A percentile compares a stretch with the other conserved stretches of the same genome.
Evolutionary conservation across 163 green algal genomes (phyloP).

Genomic region (Scenedesmus sp.): DNA sequence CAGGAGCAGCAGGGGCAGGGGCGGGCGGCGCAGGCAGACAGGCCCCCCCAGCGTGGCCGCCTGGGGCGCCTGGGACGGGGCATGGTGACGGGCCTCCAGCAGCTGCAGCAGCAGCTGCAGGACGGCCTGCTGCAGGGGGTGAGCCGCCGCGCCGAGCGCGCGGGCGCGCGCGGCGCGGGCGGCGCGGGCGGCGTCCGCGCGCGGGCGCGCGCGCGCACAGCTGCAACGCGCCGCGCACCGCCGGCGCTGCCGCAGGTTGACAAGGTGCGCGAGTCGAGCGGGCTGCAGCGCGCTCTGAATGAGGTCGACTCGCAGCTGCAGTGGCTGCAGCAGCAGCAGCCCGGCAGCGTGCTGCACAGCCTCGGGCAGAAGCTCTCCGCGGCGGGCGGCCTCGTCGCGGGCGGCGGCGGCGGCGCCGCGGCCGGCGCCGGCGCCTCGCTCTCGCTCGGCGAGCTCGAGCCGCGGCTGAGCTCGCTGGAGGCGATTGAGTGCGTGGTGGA

Average conservation of each 20-base stretch:
- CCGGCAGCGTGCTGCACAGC: not conserved
- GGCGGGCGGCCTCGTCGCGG: not conserved
- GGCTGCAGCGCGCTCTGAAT: not conserved
- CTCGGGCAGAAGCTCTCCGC: constrained; percentile 8
- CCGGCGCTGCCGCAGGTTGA: constrained; percentile 7
- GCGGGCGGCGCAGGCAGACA: not conserved
- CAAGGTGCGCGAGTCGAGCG: constrained; percentile 4
- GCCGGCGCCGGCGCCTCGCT: not conserved
- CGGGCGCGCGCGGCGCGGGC: no score
- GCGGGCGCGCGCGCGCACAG: no score
- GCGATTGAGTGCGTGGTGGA: not conserved
- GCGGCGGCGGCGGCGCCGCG: not conserved
- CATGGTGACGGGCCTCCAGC: constrained; percentile 3
- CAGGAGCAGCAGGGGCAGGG: no score
- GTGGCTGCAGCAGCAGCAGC: constrained; percentile 37
- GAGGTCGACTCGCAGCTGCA: constrained; percentile 12
- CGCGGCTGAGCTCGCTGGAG: not conserved
- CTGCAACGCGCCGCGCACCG: not conserved
- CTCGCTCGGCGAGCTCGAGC: constrained; percentile 3
- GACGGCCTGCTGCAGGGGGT: no score
- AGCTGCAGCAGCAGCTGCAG: constrained; percentile 27
- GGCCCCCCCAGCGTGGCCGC: not conserved
- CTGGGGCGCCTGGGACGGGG: constrained; percentile 3
- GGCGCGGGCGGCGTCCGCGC: no score
- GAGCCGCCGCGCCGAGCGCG: no score